Evolutionary conservation across 345 rosid species (phyloP).

Genomic region (Arabidopsis arenosa): DNA sequence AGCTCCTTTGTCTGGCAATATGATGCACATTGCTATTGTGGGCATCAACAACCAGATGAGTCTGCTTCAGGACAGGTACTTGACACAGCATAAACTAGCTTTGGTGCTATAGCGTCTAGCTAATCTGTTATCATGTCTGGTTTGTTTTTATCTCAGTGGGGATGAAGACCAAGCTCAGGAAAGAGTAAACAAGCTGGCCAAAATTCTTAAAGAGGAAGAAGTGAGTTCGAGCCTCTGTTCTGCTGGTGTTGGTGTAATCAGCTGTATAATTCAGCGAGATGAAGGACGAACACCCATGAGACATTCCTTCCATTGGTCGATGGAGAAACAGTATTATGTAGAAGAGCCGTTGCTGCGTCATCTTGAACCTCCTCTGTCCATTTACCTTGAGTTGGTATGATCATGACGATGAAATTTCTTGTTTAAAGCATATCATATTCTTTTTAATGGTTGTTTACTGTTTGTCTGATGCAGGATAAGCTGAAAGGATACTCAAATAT

Average conservation of each 20-base stretch:
- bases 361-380: conserved; percentile 97
- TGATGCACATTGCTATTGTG: conserved; percentile 95
- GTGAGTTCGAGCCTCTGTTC: conserved; percentile 70
- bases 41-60: conserved; percentile 99
- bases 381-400: conserved; percentile 91
- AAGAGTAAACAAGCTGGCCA: conserved; percentile 86
- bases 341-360: conserved; percentile 97
- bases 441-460: not conserved
- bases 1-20: conserved; percentile 72
- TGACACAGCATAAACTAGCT: conserved; percentile 17
- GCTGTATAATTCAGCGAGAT: conserved; percentile 98
- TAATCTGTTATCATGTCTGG: conserved; percentile 32
- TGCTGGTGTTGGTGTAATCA: conserved; percentile 92
- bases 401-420: conserved; percentile 19
- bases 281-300: conserved; percentile 99
- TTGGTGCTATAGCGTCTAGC: conserved; percentile 14
- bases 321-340: conserved; percentile 73
- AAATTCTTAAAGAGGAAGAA: conserved; percentile 90
- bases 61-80: conserved; percentile 96
- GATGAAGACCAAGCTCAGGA: conserved; percentile 99
- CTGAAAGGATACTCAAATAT: conserved; percentile 82
- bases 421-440: conserved; percentile 1
- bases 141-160: conserved; percentile 63
- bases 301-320: conserved; percentile 95
- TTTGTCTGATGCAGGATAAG: conserved; percentile 72